Evolutionary conservation across 768 basidiomycete genomes (phyloP), one percentile per base, ranked within the genome.

Genomic region (Suillus discolor): DNA sequence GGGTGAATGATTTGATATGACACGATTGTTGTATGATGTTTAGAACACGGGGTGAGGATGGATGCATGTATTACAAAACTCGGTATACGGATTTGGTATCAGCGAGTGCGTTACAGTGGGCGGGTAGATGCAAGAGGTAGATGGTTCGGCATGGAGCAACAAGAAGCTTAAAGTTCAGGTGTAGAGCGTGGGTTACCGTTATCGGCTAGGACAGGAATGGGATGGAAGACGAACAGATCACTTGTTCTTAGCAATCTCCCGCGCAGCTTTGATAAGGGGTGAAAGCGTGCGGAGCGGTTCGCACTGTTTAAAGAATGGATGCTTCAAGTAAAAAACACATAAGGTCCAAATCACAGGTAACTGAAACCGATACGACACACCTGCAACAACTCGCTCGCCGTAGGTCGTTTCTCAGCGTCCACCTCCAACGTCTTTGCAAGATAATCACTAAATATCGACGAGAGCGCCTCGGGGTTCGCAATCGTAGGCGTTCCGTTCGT

Each of bases 401-500:
- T 90, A 0, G 96, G 97, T 65, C 97, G 85, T 79, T 93, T 95
- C 75, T 99, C 96, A 16, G 93, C 92, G 71, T 98, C 96, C 20
- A 99, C 97, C 72, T 97, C 96, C 55, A 99, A 81, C 11, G 91
- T 90, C 78, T 91, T 89, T 5, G 89, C 84, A 51, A 99, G 82
- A 72, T 97, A 99, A 72, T 97, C 94, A 62, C 87, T 89, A 82
- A 99, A 99, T 18, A 92, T 83, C 0, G 87, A 72, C 3, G 89
- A 91, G 41, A 92, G 78, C 62, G 84, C 79, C 72, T 90, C 90
- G 11, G 96, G 96, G 77, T 97, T 98, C 62, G 94, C 92, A 70
- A 99, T 95, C 62, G 91, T 92, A 0, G 97, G 97, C 28, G 97
- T 99, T 34, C 97, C 97, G 71, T 98, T 98, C 11, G 97, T 99